Base-by-base conservation (phyloP, 2,329 filamentous ascomycete genomes). In the Tolypocladium tundrense region DNA sequence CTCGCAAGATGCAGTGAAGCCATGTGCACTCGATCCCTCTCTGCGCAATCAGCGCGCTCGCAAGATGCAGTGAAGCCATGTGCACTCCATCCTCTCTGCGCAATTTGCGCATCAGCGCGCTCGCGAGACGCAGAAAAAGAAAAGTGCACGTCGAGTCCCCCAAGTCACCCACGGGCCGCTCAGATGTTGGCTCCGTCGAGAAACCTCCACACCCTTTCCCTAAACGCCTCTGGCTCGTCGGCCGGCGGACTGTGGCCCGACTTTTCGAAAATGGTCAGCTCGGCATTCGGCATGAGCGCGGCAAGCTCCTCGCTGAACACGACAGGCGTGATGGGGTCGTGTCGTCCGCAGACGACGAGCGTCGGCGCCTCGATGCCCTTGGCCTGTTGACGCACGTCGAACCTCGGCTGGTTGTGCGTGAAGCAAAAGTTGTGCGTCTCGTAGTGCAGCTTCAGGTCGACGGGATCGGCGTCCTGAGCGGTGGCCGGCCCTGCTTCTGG, bases 371-470 rank as follows among this genome's bases (percentile, higher is more conserved):
- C 53, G 31, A 68, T 62, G 3, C 64, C 57, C 2, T 37, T n/a
- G 13, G 66, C 54, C 14, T 55, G 60, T 2, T 54, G 10, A 6
- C 65, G 60, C 27, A 68, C 57, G 53, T 67, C 63, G n/a, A 67
- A 63, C 6, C 62, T 57, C 1, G 64, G 63, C 37, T 58, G 48
- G 31, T 60, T 67, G 43, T 60, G 57, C 1, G 63, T 62, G 40
- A 65, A 64, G 14, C 65, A 63, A 19, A 61, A 60, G 56, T 67
- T 66, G 39, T 66, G 62, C 16, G 62, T 64, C 50, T 66, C 59
- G 35, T 60, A 66, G 40, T 59, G 64, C 33, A 65, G 35, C 4
- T 59, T 53, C 19, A 58, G 14, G 4, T 56, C 9, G 21, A 24
- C 21, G 21, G 21, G 21, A 24, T 24, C 5, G 27, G 27, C 27